Base-by-base conservation (phyloP, 306 rosid genomes). In the Cucurbita moschata region DNA sequence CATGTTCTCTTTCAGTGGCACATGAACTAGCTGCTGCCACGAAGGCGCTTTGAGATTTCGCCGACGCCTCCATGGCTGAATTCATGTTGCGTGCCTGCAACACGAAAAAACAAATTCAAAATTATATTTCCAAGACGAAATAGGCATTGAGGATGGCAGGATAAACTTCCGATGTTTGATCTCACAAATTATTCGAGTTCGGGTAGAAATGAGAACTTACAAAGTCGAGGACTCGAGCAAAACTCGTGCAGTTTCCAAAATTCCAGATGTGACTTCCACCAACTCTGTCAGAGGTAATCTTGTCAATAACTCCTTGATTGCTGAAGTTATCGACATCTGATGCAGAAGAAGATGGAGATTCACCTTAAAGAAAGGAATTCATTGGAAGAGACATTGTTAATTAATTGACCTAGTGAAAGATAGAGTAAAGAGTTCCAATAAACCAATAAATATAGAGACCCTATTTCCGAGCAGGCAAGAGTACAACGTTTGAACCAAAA, bases 311-410 rank as follows among this genome's bases (percentile, higher is more conserved):
- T 67, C 67, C 78, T 53, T 83, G 90, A 77, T 82, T 84, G 83
- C 80, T 81, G 18, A 85, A 77, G 89, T 85, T 85, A 77, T 86
- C 95, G 42, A 88, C 83, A 78, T 88, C 91, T 67, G 89, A 86
- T 63, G 84, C 86, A 65, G 89, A 86, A 78, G 91, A 86, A 77
- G 89, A 88, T 65, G 89, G 95, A 75, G 90, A 88, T 65, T 88
- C 91, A 60, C 89, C 91, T 30, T 63, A 38, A 49, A 74, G 57
- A 46, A 74, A 74, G 10, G 39, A 30, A 49, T 57, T 44, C 46
- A 43, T 26, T 30, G 23, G 62, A 61, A 35, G 47, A 75, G 19
- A 74, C 56, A 43, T 6, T 21, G 49, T 73, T 73, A 46, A 42
- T 14, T 68, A 47, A 69, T 64, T 3, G 30, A 3, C 10, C 15